Evolutionary conservation across 2,329 filamentous ascomycete genomes (phyloP).

Genomic region (Calonectria ilicicola): DNA sequence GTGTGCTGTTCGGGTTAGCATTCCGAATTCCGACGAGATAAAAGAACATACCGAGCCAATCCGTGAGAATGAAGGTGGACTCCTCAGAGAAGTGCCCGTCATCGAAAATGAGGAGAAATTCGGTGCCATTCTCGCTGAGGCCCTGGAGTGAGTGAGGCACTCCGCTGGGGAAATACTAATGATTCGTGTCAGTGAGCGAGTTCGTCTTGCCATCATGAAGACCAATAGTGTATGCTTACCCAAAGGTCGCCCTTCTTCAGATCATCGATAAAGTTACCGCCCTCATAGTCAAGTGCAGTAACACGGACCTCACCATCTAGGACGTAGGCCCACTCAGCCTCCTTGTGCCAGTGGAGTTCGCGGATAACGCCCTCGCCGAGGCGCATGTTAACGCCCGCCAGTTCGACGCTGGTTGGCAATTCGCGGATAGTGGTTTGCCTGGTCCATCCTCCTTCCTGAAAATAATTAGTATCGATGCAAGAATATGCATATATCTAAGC

Average conservation of each 20-base stretch:
- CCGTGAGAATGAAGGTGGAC: constrained; percentile 79
- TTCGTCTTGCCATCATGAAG: rapidly evolving
- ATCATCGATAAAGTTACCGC: constrained; percentile 82
- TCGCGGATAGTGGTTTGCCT: constrained; percentile 78
- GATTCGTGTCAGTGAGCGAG: not conserved
- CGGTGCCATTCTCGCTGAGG: constrained; percentile 70
- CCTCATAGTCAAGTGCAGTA: constrained; percentile 80
- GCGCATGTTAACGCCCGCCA: constrained; percentile 84
- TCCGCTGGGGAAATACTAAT: constrained; percentile 77
- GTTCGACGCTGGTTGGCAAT: constrained; percentile 73
- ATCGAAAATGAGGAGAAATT: constrained; percentile 63
- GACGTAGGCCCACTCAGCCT: constrained; percentile 83
- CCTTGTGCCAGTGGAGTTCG: constrained; percentile 85
- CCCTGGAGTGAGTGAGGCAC: constrained; percentile 84
- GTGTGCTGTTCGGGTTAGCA: constrained; percentile 61
- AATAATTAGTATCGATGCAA: constrained; percentile 9
- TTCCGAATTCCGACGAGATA: not conserved
- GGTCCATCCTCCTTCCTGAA: constrained; percentile 80
- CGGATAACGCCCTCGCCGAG: constrained; percentile 79
- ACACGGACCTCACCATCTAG: constrained; percentile 78
- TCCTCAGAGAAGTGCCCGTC: constrained; percentile 66
- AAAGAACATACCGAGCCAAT: constrained; percentile 71
- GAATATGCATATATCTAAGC: not conserved
- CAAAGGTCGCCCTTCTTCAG: constrained; percentile 79
- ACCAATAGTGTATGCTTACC: constrained; percentile 23